Percentiles rank a stretch among this genome's conserved stretches.
These are phyloP conservation scores for Colletotrichum sp. DNA, from an alignment of 2,329 filamentous ascomycete species.

Conservation along the genomic window DNA sequence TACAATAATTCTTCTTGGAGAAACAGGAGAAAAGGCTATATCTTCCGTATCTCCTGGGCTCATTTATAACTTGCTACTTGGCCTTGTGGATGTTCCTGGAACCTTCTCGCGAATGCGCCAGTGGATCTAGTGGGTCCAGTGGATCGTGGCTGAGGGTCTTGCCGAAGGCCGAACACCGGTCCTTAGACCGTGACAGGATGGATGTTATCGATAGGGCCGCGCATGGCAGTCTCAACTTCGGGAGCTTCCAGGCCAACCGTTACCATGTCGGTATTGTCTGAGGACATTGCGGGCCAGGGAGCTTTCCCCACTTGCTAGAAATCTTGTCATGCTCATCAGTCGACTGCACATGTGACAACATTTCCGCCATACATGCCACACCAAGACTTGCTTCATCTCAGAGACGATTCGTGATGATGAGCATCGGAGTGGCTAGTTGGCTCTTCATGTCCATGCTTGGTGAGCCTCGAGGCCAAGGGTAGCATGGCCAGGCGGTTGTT, in stretches of 20 bases:
- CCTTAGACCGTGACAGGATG: no score
- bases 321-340: neutral
- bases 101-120: no score
- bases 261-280: neutral
- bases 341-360: neutral
- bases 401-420: neutral
- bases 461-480: fast-evolving
- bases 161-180: no score
- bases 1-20: no score
- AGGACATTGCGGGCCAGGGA: fast-evolving
- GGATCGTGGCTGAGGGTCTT: no score
- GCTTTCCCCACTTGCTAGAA: neutral
- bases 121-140: no score
- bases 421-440: neutral
- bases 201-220: fast-evolving
- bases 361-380: neutral
- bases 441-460: neutral
- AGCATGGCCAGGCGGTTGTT: neutral
- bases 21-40: no score
- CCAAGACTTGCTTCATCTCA: neutral
- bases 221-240: neutral
- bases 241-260: neutral
- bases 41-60: no score
- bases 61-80: no score
- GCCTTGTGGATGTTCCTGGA: no score